Base-by-base conservation (phyloP, 805 yeast species). In the Starmerella vitae region DNA sequence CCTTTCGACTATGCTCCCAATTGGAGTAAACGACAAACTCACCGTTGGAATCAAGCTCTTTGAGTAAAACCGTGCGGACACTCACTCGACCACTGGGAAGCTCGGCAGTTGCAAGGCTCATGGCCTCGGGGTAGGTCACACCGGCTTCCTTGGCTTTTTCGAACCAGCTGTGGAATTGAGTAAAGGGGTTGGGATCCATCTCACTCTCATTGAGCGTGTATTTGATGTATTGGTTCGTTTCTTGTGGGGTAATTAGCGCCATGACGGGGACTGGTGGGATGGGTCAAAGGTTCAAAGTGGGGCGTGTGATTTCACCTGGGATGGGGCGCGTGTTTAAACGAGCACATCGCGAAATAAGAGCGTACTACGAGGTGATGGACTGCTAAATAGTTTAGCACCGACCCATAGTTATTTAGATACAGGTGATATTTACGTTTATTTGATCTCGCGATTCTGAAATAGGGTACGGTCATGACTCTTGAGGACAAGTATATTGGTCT, bases 51-150 rank as follows among this genome's bases (percentile, higher is more conserved):
- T 88, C 97, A 42, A 91, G 68, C 55, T 91, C 97, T 55, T 91
- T 91, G 60, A 91, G 72, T 38, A 91, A 67, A 2, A 91, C 88
- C 8, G 80, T 71, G 39, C 98, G 67, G 5, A 86, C 74, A 0
- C 93, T 78, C 1, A 91, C 83, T 44, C 93, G 65, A n/a, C 98
- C 98, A 2, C 80, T 70, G 7, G 96, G 96, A 45, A 86, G 64
- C 42, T 73, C 67, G 0, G 94, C 93, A 2, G 98, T 86, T 7
- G 96, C 72, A n/a, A 91, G 72, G 14, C 77, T 81, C n/a, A 74
- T 66, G 2, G 86, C 71, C 57, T 91, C 98, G 2, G 95, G 93
- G 34, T 84, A 63, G 17, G 66, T 64, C 48, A 80, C 78, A 30
- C 60, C 50, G 26, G 66, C 63, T 3, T 64, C 63, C 36, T 66